Evolutionary conservation across 2,329 filamentous ascomycete species (phyloP).

Genomic region (Fusarium sp.): DNA sequence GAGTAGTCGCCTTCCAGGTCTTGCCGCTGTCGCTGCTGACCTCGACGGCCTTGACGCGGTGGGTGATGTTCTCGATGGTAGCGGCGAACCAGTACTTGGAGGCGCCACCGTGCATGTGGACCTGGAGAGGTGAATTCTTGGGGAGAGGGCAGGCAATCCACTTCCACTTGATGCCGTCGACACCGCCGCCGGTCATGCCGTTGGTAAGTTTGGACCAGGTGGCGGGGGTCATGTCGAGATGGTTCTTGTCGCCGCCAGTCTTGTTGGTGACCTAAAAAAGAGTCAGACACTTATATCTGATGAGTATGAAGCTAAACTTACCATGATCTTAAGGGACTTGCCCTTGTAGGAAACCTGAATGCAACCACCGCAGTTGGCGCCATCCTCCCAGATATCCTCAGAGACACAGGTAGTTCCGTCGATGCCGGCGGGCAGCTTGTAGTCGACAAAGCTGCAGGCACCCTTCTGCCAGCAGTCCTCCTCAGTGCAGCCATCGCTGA

Average conservation of each 20-base stretch:
- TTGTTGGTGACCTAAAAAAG: constrained; percentile 21
- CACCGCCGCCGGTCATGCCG: constrained; percentile 2
- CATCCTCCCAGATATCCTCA: constrained; percentile 13
- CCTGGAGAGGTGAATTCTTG: background rate
- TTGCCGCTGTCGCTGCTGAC: constrained; percentile 17
- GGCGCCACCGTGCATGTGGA: constrained; percentile 19
- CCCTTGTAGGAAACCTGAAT: constrained; percentile 1
- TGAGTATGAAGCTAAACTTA: no score
- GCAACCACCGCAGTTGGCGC: constrained; percentile 14
- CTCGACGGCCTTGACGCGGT: constrained; percentile 15
- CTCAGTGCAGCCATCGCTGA: constrained; percentile 6
- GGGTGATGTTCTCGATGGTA: constrained; percentile 13
- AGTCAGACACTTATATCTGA: no score
- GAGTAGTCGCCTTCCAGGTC: constrained; percentile 1
- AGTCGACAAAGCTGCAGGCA: constrained; percentile 16
- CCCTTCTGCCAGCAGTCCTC: constrained; percentile 15
- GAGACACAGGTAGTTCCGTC: constrained; percentile 11
- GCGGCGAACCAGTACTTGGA: constrained; percentile 24
- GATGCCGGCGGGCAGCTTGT: constrained; percentile 5
- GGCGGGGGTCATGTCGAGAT: constrained; percentile 20
- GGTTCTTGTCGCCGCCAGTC: constrained; percentile 13
- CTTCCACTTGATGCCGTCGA: constrained; percentile 23
- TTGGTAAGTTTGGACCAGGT: constrained; percentile 18
- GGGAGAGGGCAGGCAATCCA: constrained; percentile 19
- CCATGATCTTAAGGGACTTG: constrained; percentile 15